Evolutionary conservation across 371 early-diverging fungal genomes (phyloP).

Genomic region (Phascolomyces articulosus): DNA sequence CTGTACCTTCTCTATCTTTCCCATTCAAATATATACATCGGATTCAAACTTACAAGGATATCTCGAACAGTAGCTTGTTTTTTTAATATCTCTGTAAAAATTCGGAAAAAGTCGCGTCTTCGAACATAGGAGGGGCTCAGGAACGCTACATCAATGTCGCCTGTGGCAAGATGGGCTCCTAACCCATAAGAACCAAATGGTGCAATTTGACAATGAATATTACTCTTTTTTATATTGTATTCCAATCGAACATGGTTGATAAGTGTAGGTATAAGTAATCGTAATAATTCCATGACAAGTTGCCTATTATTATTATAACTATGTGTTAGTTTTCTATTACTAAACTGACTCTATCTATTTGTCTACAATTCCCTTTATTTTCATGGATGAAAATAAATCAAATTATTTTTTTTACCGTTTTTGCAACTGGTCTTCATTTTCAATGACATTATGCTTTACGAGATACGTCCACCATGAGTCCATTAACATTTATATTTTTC

Average conservation of each 20-base stretch:
- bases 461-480: slow-evolving; percentile 10
- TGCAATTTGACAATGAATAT: slow-evolving; percentile 21
- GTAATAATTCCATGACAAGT: slow-evolving; percentile 16
- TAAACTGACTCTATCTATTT: too few relatives aligned
- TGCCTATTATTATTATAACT: slow-evolving; percentile 4
- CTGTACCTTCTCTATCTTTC: not conserved
- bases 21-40: not conserved
- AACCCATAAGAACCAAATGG: slow-evolving; percentile 48
- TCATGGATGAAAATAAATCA: too few relatives aligned
- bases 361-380: too few relatives aligned
- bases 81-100: slow-evolving; percentile 23
- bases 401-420: slow-evolving; percentile 11
- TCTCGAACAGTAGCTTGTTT: slow-evolving; percentile 19
- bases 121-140: slow-evolving; percentile 27
- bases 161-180: slow-evolving; percentile 30
- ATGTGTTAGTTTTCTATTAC: not conserved
- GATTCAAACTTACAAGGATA: slow-evolving; percentile 5
- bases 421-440: not conserved
- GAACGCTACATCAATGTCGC: slow-evolving; percentile 43
- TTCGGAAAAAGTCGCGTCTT: slow-evolving; percentile 23
- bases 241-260: slow-evolving; percentile 7
- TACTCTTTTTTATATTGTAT: not conserved
- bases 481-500: not conserved
- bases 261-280: slow-evolving; percentile 5
- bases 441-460: not conserved